phyloP scores from a whole-genome alignment of 2,329 filamentous ascomycete genomes.

The Talaromyces islandicus region DNA sequence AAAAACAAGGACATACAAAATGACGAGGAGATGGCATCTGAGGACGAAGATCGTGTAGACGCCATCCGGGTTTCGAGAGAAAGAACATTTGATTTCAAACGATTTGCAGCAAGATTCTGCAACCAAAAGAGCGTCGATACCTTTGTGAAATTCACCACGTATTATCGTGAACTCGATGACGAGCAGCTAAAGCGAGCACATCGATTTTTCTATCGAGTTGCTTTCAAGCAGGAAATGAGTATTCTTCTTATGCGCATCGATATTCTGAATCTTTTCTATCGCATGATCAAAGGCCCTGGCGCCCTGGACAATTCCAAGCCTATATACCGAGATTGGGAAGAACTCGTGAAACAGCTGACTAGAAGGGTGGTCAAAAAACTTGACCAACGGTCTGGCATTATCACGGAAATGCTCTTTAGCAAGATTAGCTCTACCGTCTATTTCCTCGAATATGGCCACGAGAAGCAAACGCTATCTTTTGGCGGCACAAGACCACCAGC shows the following conservation, averaged over 20 bases:
- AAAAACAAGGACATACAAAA: slow-evolving; percentile 43
- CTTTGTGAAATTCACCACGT: slow-evolving; percentile 72
- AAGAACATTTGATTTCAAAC: slow-evolving; percentile 87
- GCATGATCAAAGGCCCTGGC: slow-evolving; percentile 84
- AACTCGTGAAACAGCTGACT: slow-evolving; percentile 77
- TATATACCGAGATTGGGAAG: slow-evolving; percentile 85
- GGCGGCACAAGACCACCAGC: slow-evolving; percentile 64
- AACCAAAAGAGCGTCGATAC: slow-evolving; percentile 83
- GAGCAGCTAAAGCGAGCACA: slow-evolving; percentile 86
- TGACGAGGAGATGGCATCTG: slow-evolving; percentile 53
- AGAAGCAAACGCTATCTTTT: slow-evolving; percentile 65
- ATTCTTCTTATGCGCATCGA: slow-evolving; percentile 87
- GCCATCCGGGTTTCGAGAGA: slow-evolving; percentile 70
- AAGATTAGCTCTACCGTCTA: slow-evolving; percentile 78
- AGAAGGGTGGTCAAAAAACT: slow-evolving; percentile 78
- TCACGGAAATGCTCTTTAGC: slow-evolving; percentile 91
- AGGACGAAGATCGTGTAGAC: slow-evolving; percentile 67
- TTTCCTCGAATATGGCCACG: slow-evolving; percentile 85
- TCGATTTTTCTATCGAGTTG: slow-evolving; percentile 87
- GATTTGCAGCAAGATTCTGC: slow-evolving; percentile 74
- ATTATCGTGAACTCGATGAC: slow-evolving; percentile 72
- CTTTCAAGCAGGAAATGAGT: slow-evolving; percentile 89
- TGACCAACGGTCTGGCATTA: slow-evolving; percentile 73
- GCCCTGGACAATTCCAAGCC: slow-evolving; percentile 61
- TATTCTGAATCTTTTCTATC: slow-evolving; percentile 80